phyloP scores from a whole-genome alignment of 306 rosid species.

The Argentina anserina region DNA sequence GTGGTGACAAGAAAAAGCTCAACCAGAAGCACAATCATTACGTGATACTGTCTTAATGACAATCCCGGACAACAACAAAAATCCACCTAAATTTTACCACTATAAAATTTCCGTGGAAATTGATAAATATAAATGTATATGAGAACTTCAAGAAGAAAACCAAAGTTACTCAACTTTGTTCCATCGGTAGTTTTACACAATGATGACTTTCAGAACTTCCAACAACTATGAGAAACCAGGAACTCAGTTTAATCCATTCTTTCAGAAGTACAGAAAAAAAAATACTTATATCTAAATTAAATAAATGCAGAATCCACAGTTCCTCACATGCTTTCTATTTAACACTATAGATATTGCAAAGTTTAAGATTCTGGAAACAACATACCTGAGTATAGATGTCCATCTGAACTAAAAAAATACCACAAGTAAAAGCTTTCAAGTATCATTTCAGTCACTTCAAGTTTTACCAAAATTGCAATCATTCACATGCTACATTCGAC shows the following conservation, averaged over 20 bases:
- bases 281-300: not conserved
- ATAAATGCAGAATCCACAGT: not conserved
- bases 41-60: not conserved
- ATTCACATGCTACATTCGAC: not conserved
- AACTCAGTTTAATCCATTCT: not conserved
- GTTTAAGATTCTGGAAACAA: not conserved
- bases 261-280: too few species aligned
- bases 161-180: not conserved
- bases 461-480: not conserved
- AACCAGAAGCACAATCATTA: conserved; percentile 7
- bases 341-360: not conserved
- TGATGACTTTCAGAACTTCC: not conserved
- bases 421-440: not conserved
- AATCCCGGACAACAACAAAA: not conserved
- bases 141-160: not conserved
- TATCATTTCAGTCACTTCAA: not conserved
- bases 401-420: not conserved
- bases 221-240: not conserved
- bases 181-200: not conserved
- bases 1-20: not conserved
- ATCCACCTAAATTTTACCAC: not conserved
- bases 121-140: not conserved
- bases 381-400: not conserved
- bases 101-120: not conserved
- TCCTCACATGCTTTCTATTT: not conserved